Conservation (phyloP, 495 filamentous ascomycete genomes). For the Neurospora cerealis region DNA sequence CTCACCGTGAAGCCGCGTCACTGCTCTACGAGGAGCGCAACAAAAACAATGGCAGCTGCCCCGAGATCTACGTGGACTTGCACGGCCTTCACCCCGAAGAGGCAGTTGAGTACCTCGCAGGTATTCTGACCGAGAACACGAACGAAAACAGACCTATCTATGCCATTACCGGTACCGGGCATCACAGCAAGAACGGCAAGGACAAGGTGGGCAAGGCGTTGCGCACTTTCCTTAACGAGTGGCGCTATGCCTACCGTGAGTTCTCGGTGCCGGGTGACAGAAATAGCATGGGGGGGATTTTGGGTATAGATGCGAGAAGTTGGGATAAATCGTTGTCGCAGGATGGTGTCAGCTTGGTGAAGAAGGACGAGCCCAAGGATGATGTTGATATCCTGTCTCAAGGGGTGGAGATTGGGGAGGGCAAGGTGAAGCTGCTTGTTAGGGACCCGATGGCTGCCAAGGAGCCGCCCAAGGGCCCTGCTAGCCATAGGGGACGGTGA, state of each 20-base stretch:
- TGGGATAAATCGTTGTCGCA: slow-evolving; percentile 63
- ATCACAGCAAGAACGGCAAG: slow-evolving; percentile 97
- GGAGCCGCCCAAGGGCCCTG: slow-evolving; percentile 38
- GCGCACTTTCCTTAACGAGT: slow-evolving; percentile 83
- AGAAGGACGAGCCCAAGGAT: slow-evolving; percentile 43
- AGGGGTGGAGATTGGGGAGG: slow-evolving; percentile 49
- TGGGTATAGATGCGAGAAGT: slow-evolving; percentile 85
- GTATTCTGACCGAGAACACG: slow-evolving; percentile 71
- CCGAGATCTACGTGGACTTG: slow-evolving; percentile 88
- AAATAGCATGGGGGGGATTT: slow-evolving; percentile 82
- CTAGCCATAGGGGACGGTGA: slow-evolving; percentile 33
- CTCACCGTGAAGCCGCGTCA: slow-evolving; percentile 87
- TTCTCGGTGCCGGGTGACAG: slow-evolving; percentile 91
- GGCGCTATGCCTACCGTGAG: slow-evolving; percentile 91
- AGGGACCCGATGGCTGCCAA: slow-evolving; percentile 29
- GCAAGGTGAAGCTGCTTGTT: slow-evolving; percentile 50
- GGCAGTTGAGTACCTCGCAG: slow-evolving; percentile 88
- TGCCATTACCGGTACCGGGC: slow-evolving; percentile 91
- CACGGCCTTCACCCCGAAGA: slow-evolving; percentile 96
- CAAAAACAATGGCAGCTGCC: slow-evolving; percentile 46
- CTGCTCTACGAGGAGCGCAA: slow-evolving; percentile 93
- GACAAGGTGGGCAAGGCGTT: slow-evolving; percentile 97
- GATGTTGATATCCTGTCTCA: slow-evolving; percentile 50
- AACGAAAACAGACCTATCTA: slow-evolving; percentile 70
- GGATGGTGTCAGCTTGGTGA: slow-evolving; percentile 30